Evolutionary conservation across 768 basidiomycete genomes (phyloP), one percentile per base, ranked within the genome.

Genomic region (Boletales sp.): DNA sequence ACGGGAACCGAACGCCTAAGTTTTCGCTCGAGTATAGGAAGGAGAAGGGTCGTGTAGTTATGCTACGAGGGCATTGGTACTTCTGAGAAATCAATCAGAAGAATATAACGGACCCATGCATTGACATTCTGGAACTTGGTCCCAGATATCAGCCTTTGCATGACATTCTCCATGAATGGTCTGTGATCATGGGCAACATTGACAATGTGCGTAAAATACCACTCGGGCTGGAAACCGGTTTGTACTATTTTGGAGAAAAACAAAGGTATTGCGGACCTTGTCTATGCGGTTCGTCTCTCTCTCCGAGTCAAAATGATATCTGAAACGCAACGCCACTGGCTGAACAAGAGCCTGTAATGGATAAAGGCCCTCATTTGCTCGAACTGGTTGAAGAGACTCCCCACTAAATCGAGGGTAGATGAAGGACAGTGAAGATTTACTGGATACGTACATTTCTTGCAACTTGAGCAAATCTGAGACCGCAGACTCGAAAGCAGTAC

Each of bases 181-280:
- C 81, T 77, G 53, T 97, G 94, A 49, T 95, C 90, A 57, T 93
- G 90, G 12, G 82, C 78, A 50, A 87, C 80, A 63, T 98, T 94
- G 42, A 90, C 76, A 19, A 98, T 74, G 65, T 97, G 90, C 3
- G 92, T 86, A 64, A 98, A 90, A 61, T 91, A 97, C 91, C 94
- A 98, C 67, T 98, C 97, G 1, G 97, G 95, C 92, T 95, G 61
- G 19, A 42, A 47, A 55, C 24, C 36, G 19, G 31, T 45, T 29
- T 31, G 47, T 5, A 36, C 7, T 8, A 21, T 35, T 43, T 38
- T 18, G 15, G 31, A 14, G 13, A 14, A 45, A n/a, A 24, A 38
- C 17, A 36, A 8, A 30, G 13, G 24, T 6, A 9, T 36, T 38
- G 38, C 48, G 46, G 45, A 89, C 94, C 82, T 97, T 98, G 71